Evolutionary conservation across 2,329 filamentous ascomycete species (phyloP).

Genomic region (Neodidymelliopsis sp.): DNA sequence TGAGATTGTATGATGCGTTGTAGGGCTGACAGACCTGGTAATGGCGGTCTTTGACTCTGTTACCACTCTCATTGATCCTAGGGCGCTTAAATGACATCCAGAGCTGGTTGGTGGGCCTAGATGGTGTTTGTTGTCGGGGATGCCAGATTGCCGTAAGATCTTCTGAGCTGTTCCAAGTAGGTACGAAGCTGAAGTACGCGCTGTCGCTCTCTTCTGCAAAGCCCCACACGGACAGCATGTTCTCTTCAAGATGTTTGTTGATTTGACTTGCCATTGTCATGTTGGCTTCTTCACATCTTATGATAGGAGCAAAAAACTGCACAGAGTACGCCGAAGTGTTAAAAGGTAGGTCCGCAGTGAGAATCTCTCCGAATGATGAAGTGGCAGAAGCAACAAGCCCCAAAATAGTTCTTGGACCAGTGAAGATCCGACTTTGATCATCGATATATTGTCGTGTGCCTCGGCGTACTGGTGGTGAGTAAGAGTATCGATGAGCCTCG

Average conservation of each 20-base stretch:
- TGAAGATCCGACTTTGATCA: constrained; percentile 17
- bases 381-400: constrained; percentile 18
- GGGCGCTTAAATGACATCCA: neutral
- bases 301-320: constrained; percentile 20
- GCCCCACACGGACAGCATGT: constrained; percentile 5
- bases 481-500: constrained; percentile 11
- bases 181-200: constrained; percentile 25
- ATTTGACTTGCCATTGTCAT: neutral
- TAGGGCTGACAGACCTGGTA: constrained; percentile 23
- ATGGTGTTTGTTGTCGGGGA: constrained; percentile 19
- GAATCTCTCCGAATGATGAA: constrained; percentile 22
- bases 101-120: neutral
- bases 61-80: neutral
- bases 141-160: constrained; percentile 9
- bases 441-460: constrained; percentile 14
- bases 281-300: constrained; percentile 19
- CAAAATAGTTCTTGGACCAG: constrained; percentile 20
- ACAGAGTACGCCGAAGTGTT: constrained; percentile 16
- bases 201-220: constrained; percentile 13
- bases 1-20: constrained; percentile 16
- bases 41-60: constrained; percentile 15
- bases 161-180: constrained; percentile 13
- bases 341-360: constrained; percentile 14
- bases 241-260: constrained; percentile 6
- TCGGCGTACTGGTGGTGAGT: constrained; percentile 18